Evolutionary conservation across 2,329 filamentous ascomycete species (phyloP), one percentile per base, ranked within the genome.

Genomic region (Thelonectria blattea): DNA sequence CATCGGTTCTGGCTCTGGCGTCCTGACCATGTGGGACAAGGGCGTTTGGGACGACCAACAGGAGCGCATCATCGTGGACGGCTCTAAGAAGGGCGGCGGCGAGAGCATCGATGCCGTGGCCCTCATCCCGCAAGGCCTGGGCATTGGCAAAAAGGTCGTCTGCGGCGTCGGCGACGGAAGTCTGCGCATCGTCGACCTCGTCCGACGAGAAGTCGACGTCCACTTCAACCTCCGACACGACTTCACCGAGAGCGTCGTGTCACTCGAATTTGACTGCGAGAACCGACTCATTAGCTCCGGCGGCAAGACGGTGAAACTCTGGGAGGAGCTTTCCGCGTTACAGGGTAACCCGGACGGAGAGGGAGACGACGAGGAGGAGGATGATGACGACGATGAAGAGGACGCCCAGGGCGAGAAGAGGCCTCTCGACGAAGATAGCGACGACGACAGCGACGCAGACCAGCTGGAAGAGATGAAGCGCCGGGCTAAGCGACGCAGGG

Each of bases 41-140:
- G 94, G 94, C 1, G 87, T 91, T 1, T 98, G 95, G 94, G 93
- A 96, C 71, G 94, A 98, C 74, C 92, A 97, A 74, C 91, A 96
- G 68, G 93, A 96, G 77, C 86, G 93, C 53, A 91, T 97, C 69
- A 87, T 91, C 50, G 87, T 97, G 9, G 88, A 92, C 66, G 78
- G 81, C 10, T 84, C 82, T 17, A 82, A 62, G 52, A 70, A 78
- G 67, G 78, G 76, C 18, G 89, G 87, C 9, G 91, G 86, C 46
- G 93, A 96, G 74, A 92, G 91, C 61, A 79, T 97, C 43, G 94
- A 98, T 71, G 85, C 88, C n/a, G 80, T 97, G 61, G 83, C 86
- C 1, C 77, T 90, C 53, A 80, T 95, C 17, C 92, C 93, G 0
- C 86, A 90, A 34, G 86, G 85, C 17, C 80, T 93, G 42, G 88